Evolutionary conservation across 495 filamentous ascomycete genomes (phyloP), one percentile per base, ranked within the genome.

Genomic region (Podospora anserina): DNA sequence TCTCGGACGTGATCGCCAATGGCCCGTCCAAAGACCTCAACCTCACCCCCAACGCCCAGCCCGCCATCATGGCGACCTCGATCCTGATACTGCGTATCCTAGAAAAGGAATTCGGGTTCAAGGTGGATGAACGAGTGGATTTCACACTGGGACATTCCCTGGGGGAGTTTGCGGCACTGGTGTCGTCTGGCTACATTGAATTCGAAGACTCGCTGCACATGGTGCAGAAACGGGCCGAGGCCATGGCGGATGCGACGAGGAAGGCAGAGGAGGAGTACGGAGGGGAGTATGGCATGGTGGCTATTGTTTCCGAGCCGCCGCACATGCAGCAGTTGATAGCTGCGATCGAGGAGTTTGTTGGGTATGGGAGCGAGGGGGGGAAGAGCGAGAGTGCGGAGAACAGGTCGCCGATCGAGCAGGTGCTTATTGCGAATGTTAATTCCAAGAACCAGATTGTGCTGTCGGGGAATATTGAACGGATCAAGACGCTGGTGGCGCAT

Each of bases 371-470:
- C 64, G 80, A 86, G 9, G 88, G 89, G 15, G 80, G 84, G 44
- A 90, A 89, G 71, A 85, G 84, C 54, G 91, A 95, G 77, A 88
- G 86, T 63, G 82, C 80, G 23, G 80, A 87, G 64, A 86, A 90
- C 54, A 79, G 86, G 61, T 88, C 91, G 54, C 83, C 91, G 4
- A 92, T 94, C 65, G 86, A 95, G 72, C 91, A 96, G 77, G 93
- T 99, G 65, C 83, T 90, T 64, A 93, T 99, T 68, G 95, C 93
- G 32, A 99, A 99, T 73, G 88, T 97, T 79, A 99, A 99, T 79
- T 90, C 88, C 71, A 95, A 92, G 78, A 97, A 96, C 73, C 95
- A 99, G 77, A 96, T 99, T 73, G 95, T 99, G 65, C 82, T 99
- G 44, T 93, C 90, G 70, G 95, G 95, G 3, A 95, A 88, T 76